Conservation (phyloP, 2,329 filamentous ascomycete genomes). For the Blastomyces emzantsi region DNA sequence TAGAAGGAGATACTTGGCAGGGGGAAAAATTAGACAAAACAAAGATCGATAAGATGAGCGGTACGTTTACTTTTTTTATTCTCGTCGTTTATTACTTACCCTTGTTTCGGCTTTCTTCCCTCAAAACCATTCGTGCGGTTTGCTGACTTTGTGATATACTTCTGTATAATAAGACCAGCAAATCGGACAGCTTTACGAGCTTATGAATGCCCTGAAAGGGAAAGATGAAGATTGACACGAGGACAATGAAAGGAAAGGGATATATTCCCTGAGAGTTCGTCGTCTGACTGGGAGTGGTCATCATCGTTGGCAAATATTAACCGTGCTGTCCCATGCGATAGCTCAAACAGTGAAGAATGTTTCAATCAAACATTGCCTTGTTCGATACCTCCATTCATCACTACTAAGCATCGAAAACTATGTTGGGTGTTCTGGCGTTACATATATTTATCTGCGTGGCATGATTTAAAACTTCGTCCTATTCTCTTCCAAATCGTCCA, state of each 20-base stretch:
- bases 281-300: background rate
- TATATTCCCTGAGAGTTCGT: background rate
- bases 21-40: constrained; percentile 72
- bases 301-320: constrained; percentile 6
- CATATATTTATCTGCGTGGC: background rate
- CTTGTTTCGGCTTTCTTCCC: constrained; percentile 1
- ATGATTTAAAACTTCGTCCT: background rate
- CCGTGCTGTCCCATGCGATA: background rate
- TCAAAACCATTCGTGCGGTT: background rate
- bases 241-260: background rate
- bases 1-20: constrained; percentile 80
- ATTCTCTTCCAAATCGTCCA: background rate
- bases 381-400: constrained; percentile 1
- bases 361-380: background rate
- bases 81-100: background rate
- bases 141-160: constrained; percentile 9
- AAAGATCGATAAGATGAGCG: constrained; percentile 91
- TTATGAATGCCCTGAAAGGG: constrained; percentile 72
- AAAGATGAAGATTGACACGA: constrained; percentile 29
- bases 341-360: constrained; percentile 6
- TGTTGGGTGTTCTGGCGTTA: background rate
- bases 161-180: constrained; percentile 62
- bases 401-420: background rate
- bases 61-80: constrained; percentile 43
- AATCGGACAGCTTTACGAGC: constrained; percentile 82